These are phyloP conservation scores for Lasiodiplodia citricola DNA, from an alignment of 2,329 filamentous ascomycete genomes.

Conservation along the genomic window DNA sequence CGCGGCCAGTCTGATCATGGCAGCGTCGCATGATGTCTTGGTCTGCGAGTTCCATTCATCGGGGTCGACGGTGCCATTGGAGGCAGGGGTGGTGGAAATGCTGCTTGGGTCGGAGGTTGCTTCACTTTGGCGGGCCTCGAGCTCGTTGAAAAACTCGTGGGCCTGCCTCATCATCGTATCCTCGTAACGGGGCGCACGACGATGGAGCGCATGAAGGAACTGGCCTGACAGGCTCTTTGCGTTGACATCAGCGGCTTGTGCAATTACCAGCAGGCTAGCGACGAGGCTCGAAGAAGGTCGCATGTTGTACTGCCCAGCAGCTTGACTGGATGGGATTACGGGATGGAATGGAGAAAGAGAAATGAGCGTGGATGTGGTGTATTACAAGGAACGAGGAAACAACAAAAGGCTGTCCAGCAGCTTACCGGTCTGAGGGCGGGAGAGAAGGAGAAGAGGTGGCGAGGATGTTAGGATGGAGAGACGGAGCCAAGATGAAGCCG, in stretches of 20 bases:
- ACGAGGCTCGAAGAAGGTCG: constrained; percentile 38
- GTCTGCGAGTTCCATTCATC: constrained; percentile 45
- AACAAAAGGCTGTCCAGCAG: constrained; percentile 25
- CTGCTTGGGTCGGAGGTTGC: constrained; percentile 32
- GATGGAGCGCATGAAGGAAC: constrained; percentile 35
- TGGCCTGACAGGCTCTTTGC: constrained; percentile 4
- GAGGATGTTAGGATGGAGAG: constrained; percentile 8
- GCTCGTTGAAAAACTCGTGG: constrained; percentile 34
- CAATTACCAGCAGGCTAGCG: constrained; percentile 40
- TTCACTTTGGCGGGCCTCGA: constrained; percentile 41
- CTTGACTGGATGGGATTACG: constrained; percentile 3
- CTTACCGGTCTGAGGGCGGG: constrained; percentile 13
- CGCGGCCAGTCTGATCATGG: constrained; percentile 60
- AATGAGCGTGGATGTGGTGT: constrained; percentile 39
- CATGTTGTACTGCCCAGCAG: constrained; percentile 34
- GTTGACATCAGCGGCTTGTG: constrained; percentile 28
- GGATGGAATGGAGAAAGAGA: constrained; percentile 23
- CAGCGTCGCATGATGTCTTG: constrained; percentile 62
- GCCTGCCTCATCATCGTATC: constrained; percentile 29
- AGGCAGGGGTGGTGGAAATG: constrained; percentile 3
- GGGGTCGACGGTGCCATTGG: constrained; percentile 17
- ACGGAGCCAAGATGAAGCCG: constrained; percentile 13
- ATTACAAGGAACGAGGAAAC: constrained; percentile 37
- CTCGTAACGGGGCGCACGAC: constrained; percentile 35
- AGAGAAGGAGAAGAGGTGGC: constrained; percentile 12